phyloP scores from a whole-genome alignment of 352 stramenopile species.

The Vaucheria bursata region DNA sequence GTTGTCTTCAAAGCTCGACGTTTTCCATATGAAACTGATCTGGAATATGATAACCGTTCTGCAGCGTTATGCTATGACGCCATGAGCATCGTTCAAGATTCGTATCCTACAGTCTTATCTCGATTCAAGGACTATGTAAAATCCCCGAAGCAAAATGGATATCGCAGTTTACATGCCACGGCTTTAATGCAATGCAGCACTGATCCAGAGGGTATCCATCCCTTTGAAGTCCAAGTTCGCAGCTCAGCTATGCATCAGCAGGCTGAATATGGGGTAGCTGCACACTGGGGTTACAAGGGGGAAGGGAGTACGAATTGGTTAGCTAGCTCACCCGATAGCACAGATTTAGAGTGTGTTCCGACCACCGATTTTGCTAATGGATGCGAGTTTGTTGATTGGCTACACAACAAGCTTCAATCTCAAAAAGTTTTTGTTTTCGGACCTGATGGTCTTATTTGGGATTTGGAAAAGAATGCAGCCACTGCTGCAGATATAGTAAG shows the following conservation, averaged over 20 bases:
- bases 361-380: conserved; percentile 20
- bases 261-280: conserved; percentile 39
- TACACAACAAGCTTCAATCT: conserved; percentile 32
- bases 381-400: conserved; percentile 29
- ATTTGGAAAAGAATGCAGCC: conserved; percentile 37
- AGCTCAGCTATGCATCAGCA: conserved; percentile 41
- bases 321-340: neutral
- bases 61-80: conserved; percentile 37
- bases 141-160: conserved; percentile 42
- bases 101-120: conserved; percentile 15
- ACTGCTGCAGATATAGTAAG: conserved; percentile 27
- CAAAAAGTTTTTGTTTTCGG: conserved; percentile 46
- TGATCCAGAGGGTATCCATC: neutral
- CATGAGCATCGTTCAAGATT: conserved; percentile 26
- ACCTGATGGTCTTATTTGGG: conserved; percentile 43
- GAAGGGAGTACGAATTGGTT: neutral
- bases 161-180: conserved; percentile 42
- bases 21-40: conserved; percentile 8
- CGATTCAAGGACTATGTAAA: conserved; percentile 46
- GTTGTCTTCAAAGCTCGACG: conserved; percentile 24
- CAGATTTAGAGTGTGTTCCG: neutral
- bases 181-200: neutral
- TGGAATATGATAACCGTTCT: conserved; percentile 13
- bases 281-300: conserved; percentile 46
- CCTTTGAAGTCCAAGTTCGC: conserved; percentile 43